These are phyloP conservation scores for Cutaneotrichosporon cyanovorans DNA, from an alignment of 1,284 basidiomycete species.

Conservation along the genomic window DNA sequence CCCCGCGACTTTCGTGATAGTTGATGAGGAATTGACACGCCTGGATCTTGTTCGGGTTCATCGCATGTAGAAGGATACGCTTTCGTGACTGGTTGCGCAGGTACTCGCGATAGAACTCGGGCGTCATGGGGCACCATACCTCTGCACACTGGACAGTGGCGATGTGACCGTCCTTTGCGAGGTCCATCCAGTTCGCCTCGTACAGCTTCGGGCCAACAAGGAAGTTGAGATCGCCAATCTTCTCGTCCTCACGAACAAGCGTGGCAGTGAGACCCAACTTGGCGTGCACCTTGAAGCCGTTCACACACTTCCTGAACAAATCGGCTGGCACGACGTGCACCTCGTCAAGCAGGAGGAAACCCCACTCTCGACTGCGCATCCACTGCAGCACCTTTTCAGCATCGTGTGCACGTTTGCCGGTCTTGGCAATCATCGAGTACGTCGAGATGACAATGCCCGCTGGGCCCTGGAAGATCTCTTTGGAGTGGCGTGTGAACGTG, in stretches of 20 bases:
- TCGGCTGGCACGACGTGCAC: conserved; percentile 96
- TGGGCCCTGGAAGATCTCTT: conserved; percentile 78
- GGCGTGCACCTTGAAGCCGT: conserved; percentile 93
- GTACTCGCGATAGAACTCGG: conserved; percentile 99
- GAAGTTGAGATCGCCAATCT: conserved; percentile 97
- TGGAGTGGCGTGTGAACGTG: conserved; percentile 91
- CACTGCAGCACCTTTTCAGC: conserved; percentile 99
- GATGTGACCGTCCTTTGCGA: conserved; percentile 98
- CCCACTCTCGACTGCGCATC: conserved; percentile 86
- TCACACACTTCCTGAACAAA: conserved; percentile 93
- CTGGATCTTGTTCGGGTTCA: conserved; percentile 99
- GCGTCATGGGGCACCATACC: conserved; percentile 99
- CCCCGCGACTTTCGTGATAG: conserved; percentile 93
- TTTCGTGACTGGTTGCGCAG: conserved; percentile 69
- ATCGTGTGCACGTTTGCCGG: conserved; percentile 88
- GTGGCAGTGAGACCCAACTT: conserved; percentile 83
- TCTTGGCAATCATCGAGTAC: conserved; percentile 97
- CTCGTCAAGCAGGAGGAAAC: conserved; percentile 91
- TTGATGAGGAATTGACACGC: conserved; percentile 98
- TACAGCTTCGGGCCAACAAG: conserved; percentile 99
- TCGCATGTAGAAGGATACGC: conserved; percentile 94
- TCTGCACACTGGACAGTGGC: conserved; percentile 99
- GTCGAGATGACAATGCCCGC: conserved; percentile 95
- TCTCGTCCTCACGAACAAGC: conserved; percentile 96
- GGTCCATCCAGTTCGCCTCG: conserved; percentile 99